Base-by-base conservation (phyloP, 2,329 filamentous ascomycete species). In the Leptographium procerum region DNA sequence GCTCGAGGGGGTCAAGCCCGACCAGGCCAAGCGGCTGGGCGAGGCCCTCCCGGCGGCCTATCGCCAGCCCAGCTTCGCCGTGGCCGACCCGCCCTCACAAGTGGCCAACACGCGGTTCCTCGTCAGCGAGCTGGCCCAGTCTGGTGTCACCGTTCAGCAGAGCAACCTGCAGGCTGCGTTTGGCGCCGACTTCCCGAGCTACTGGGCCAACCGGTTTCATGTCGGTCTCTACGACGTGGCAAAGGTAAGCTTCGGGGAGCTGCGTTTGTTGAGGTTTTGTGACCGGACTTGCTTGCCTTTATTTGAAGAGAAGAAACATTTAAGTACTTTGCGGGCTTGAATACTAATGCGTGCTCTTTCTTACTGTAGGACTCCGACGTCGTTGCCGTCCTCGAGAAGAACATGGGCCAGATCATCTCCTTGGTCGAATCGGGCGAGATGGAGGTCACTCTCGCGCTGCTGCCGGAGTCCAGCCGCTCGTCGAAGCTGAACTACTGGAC, bases 361-460 rank as follows among this genome's bases (percentile, higher is more conserved):
- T 16, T 47, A n/a, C n/a, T n/a, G n/a, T n/a, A 78, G 75, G 67
- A 77, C 34, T 65, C 71, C 22, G 66, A 74, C 22, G 65, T 73
- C 19, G 62, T 84, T 59, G 65, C 72, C 24, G 67, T 73, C 31
- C 68, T 84, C 47, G 65, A 75, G 57, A 66, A 72, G 7, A 74
- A 72, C 63, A 66, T 84, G 58, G 66, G 72, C 10, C 70, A 75
- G 34, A 71, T 84, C 47, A 65, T 70, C 33, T 67, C 71, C 51
- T 72, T 79, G 40, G 77, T 79, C 57, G 67, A 74, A 47, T 67
- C 71, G 22, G 77, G 77, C 61, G 75, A 79, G 53, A 73, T 84
- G 65, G 80, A 86, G 62, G 80, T 80, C 28, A 77, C 79, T 13
- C 66, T 85, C 45, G 66, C 87, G 16, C 68, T 85, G 58, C 69